A percentile compares a stretch with the other conserved stretches of the same genome.
Evolutionary conservation across 306 rosid genomes (phyloP).

Genomic region (Crotalaria pallida): DNA sequence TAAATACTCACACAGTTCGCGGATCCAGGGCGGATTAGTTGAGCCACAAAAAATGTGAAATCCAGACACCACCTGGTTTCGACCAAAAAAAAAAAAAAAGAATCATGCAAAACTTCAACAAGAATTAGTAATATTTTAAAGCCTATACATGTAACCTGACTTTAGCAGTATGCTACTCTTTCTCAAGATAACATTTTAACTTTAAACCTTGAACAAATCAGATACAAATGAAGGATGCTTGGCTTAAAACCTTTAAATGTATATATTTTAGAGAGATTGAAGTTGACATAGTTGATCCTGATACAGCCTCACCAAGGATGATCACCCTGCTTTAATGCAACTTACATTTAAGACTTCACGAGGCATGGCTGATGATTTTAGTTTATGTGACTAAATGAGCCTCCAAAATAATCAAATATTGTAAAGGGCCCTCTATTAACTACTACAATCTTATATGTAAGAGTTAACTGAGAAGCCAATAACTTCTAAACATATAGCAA

Average conservation of each 20-base stretch:
- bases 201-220: conserved; percentile 69
- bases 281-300: conserved; percentile 77
- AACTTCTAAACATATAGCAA: no score
- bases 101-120: conserved; percentile 74
- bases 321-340: conserved; percentile 57
- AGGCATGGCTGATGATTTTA: no score
- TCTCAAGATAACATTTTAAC: conserved; percentile 73
- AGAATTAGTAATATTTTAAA: conserved; percentile 71
- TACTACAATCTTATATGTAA: no score
- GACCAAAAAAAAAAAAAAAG: no score
- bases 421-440: no score
- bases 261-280: conserved; percentile 92
- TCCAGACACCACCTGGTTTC: no score
- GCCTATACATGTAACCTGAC: conserved; percentile 93
- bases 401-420: no score
- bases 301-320: conserved; percentile 43
- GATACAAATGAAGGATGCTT: conserved; percentile 67
- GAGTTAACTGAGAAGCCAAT: no score
- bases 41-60: no score
- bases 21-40: no score
- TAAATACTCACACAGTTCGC: no score
- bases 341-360: conserved; percentile 46
- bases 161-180: conserved; percentile 93
- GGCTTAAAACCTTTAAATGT: conserved; percentile 83
- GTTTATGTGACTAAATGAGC: no score